Evolutionary conservation across 352 stramenopile species (phyloP).

Genomic region (Globisporangium nunn): DNA sequence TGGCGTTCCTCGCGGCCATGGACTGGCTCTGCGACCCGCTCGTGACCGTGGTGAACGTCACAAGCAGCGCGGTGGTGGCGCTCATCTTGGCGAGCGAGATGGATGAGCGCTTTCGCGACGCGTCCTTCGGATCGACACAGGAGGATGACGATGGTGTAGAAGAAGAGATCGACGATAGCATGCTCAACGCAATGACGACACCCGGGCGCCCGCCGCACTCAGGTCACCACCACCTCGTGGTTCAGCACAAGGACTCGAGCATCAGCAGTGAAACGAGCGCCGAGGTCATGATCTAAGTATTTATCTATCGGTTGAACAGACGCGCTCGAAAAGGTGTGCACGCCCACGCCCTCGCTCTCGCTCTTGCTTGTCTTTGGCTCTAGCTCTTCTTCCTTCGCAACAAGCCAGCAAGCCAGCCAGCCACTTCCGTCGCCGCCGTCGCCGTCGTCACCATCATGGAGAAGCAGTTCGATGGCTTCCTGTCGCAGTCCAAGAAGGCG

Average conservation of each 20-base stretch:
- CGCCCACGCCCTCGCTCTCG: too few species aligned
- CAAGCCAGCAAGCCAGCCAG: too few species aligned
- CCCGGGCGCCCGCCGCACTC: too few species aligned
- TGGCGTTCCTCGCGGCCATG: constrained; percentile 35
- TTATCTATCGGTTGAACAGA: not conserved
- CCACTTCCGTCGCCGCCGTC: too few species aligned
- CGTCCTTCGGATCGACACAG: constrained; percentile 20
- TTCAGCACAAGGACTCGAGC: constrained; percentile 9
- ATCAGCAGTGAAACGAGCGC: constrained; percentile 4
- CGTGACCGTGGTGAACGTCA: constrained; percentile 45
- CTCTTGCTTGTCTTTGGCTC: too few species aligned
- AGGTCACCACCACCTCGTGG: not conserved
- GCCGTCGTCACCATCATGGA: constrained; percentile 18
- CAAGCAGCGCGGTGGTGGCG: constrained; percentile 38
- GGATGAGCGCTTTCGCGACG: constrained; percentile 27
- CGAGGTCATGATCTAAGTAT: constrained; percentile 7
- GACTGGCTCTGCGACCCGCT: constrained; percentile 55
- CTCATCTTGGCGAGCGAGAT: constrained; percentile 44
- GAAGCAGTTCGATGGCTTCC: constrained; percentile 26
- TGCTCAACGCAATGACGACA: not conserved
- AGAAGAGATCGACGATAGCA: constrained; percentile 23
- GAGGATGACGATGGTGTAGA: constrained; percentile 1
- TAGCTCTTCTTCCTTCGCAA: too few species aligned
- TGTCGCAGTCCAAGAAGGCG: constrained; percentile 7
- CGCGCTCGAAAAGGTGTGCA: too few species aligned